phyloP scores from a whole-genome alignment of 2,329 filamentous ascomycete species.

The Aspergillus novoparasiticus region DNA sequence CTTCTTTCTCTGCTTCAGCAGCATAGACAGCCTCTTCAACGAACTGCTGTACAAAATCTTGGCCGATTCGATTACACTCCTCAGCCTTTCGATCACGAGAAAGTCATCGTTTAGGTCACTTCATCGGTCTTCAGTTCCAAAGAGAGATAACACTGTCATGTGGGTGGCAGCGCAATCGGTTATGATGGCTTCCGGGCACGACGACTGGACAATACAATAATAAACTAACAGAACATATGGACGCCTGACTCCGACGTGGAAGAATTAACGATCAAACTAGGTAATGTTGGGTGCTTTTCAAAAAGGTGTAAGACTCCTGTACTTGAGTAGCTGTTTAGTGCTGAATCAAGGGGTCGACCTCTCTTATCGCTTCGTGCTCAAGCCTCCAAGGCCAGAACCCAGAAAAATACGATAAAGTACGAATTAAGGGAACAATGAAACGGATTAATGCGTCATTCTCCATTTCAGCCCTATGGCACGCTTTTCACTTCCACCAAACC shows the following conservation, averaged over 20 bases:
- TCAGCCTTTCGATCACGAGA: slow-evolving; percentile 16
- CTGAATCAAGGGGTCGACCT: neutral
- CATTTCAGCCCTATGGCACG: neutral
- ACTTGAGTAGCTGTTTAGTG: neutral
- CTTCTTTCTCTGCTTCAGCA: neutral
- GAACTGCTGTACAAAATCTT: slow-evolving; percentile 9
- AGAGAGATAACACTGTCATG: no score
- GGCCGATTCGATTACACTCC: slow-evolving; percentile 15
- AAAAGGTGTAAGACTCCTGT: neutral
- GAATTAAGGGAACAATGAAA: neutral
- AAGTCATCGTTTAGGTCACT: no score
- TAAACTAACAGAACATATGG: no score
- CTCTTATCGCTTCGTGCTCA: neutral
- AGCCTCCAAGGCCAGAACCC: neutral
- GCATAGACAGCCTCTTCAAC: slow-evolving; percentile 20
- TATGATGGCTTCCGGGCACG: no score
- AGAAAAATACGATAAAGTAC: no score
- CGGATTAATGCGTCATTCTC: neutral
- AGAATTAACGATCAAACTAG: no score
- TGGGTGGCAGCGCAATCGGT: no score
- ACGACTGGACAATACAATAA: no score
- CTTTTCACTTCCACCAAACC: neutral
- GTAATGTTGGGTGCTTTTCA: neutral
- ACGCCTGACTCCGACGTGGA: no score
- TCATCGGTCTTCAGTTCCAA: no score